phyloP scores from a whole-genome alignment of 768 basidiomycete genomes.

The Mycena indigotica region DNA sequence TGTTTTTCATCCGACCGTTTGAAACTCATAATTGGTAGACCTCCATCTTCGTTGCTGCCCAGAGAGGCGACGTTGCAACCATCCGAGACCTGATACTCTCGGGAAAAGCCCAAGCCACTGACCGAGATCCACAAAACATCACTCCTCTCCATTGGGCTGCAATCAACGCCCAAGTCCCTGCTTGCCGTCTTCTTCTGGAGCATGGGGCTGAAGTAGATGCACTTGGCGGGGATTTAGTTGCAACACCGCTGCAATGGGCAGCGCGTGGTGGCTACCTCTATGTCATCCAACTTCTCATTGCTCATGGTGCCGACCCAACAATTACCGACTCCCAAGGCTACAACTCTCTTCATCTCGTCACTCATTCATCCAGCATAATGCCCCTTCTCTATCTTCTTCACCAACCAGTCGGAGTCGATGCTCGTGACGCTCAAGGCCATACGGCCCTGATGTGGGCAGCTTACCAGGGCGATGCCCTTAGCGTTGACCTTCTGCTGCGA shows the following conservation, averaged over 20 bases:
- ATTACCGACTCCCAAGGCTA: constrained; percentile 93
- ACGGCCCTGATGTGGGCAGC: constrained; percentile 98
- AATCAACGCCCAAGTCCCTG: constrained; percentile 91
- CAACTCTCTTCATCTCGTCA: constrained; percentile 93
- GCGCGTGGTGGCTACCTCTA: constrained; percentile 96
- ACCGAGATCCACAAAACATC: constrained; percentile 88
- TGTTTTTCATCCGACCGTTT: too few species aligned
- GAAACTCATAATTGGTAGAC: too few species aligned
- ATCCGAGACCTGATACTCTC: constrained; percentile 71
- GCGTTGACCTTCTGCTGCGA: constrained; percentile 85
- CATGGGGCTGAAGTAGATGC: constrained; percentile 95
- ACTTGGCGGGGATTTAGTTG: constrained; percentile 88
- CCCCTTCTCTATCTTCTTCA: constrained; percentile 88
- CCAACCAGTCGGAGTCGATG: constrained; percentile 91
- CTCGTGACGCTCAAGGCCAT: constrained; percentile 88
- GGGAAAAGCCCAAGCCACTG: constrained; percentile 69
- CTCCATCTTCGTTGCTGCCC: constrained; percentile 82
- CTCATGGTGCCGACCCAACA: constrained; percentile 89
- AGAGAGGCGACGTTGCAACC: constrained; percentile 76
- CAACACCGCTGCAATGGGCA: constrained; percentile 98
- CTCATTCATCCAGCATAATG: constrained; percentile 94
- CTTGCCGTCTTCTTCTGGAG: constrained; percentile 85
- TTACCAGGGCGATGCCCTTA: constrained; percentile 96
- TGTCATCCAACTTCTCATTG: constrained; percentile 88
- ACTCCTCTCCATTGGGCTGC: constrained; percentile 98